Evolutionary conservation across 176 grass and related monocot genomes (phyloP), one percentile per base, ranked within the genome.

Genomic region (Rhynchospora breviuscula): DNA sequence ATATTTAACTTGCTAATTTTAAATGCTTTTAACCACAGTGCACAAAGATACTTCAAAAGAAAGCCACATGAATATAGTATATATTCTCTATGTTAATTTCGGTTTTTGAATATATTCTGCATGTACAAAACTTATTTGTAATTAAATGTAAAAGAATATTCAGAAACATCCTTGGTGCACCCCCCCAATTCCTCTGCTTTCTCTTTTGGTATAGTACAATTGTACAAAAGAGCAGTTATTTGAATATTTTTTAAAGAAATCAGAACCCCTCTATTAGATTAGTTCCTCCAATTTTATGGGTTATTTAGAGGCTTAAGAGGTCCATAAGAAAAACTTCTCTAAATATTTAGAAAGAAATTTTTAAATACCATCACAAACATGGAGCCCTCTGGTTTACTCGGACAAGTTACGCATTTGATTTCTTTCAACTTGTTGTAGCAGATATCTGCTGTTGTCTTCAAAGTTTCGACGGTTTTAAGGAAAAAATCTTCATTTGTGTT

Each of bases 331-430:
- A 67, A 67, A 67, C 63, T 35, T 35, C 22, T 67, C 49, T 52
- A 52, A 52, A 52, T 40, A 40, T 46, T 8, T 14, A 46, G 13
- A 23, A 15, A 17, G 10, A 45, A 15, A 35, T 4, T 51, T 3
- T 75, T 6, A 40, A 88, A 61, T 14, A 95, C 90, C 93, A 95
- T 92, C 15, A 92, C 67, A 84, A 95, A 89, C 90, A 95, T 86
- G 79, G 90, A 87, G 21, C 88, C 88, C 47, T 89, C 79, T 2
- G 93, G 90, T 89, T 90, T 95, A 74, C 79, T 86, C 15, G 88
- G 93, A 77, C 88, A 91, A 26, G 73, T 72, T 76, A 95, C 81
- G 79, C 82, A 85, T 9, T 59, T 82, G 11, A 95, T 89, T 8
- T 46, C 88, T 80, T 90, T 90, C 83, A 89, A 84, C 63, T 87